Base-by-base conservation (phyloP, 2,329 filamentous ascomycete species). In the Fusarium brevicatenulatum region DNA sequence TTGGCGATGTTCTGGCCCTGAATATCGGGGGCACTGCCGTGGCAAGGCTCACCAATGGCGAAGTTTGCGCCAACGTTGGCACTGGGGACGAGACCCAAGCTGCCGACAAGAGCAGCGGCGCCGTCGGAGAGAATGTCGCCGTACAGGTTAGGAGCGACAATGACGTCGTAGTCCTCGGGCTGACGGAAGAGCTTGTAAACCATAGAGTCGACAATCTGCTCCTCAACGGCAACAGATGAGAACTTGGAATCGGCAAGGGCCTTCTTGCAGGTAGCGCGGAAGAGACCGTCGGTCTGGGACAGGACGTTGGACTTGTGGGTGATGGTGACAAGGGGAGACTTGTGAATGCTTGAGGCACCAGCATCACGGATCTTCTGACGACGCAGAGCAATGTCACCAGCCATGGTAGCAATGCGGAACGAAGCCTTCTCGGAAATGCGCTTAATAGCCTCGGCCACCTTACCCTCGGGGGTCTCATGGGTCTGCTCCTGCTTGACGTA, bases 201-300 rank as follows among this genome's bases (percentile, higher is more conserved):
- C 96, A 99, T 99, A 70, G 92, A 95, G 85, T 99, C 96, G 72
- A 99, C 95, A 77, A 99, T 99, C 86, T 99, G 96, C 88, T 98
- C 96, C 84, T 98, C 96, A 61, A 98, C 87, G 46, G 85, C 84
- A 60, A 97, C 86, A 56, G 83, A 83, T 68, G 76, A 83, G 85
- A 93, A 98, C 74, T 86, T 87, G 18, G 88, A 76, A 57, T 87
- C 86, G 34, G 90, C 87, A 13, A 98, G 91, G 8, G 93, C 94
- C 36, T 87, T 87, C 75, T 93, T 91, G 21, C 93, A 90, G 9
- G 93, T 93, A 76, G 92, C 87, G 76, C 96, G 92, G 91, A 99
- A 99, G 53, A 99, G 90, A 37, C 96, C 96, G 83, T 99, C 96
- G 21, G 96, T 98, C 83, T 98, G 95, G 47, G 92, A 95, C 34